Percentiles rank a stretch among this genome's conserved stretches.
phyloP scores from a whole-genome alignment of 2,329 filamentous ascomycete genomes.

The Biscogniauxia mediterranea region DNA sequence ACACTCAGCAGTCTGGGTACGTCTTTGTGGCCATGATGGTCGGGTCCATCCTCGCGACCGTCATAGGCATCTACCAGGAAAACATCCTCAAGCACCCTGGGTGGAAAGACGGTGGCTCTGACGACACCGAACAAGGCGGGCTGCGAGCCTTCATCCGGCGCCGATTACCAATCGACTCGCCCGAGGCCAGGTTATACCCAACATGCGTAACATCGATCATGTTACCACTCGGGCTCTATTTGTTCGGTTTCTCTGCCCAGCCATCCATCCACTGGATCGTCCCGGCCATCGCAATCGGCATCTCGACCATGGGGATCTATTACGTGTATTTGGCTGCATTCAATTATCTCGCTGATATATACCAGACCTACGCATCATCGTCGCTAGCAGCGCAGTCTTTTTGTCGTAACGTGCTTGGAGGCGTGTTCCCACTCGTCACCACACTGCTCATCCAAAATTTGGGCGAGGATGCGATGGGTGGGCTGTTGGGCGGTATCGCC shows the following conservation, averaged over 20 bases:
- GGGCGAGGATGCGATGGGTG: conserved; percentile 69
- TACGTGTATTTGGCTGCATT: conserved; percentile 85
- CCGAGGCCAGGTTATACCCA: conserved; percentile 81
- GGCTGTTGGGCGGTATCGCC: conserved; percentile 72
- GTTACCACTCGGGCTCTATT: conserved; percentile 77
- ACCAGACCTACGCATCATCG: conserved; percentile 80
- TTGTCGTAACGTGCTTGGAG: conserved; percentile 80
- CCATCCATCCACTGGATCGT: conserved; percentile 67
- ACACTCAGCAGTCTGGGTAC: conserved; percentile 63
- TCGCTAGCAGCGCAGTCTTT: conserved; percentile 84
- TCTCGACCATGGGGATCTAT: conserved; percentile 83
- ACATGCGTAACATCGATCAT: conserved; percentile 73
- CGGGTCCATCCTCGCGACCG: conserved; percentile 63
- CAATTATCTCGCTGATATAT: conserved; percentile 89
- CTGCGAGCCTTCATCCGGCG: conserved; percentile 48
- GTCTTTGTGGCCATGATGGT: conserved; percentile 73
- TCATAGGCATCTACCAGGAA: conserved; percentile 71
- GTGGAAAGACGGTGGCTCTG: conserved; percentile 35
- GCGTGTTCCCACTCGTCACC: conserved; percentile 77
- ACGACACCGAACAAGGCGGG: conserved; percentile 22
- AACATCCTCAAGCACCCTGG: conserved; percentile 51
- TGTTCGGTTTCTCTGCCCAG: conserved; percentile 72
- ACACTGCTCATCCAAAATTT: conserved; percentile 69
- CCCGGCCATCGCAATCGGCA: conserved; percentile 65
- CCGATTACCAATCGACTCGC: conserved; percentile 51